Percentiles rank a stretch among this genome's conserved stretches.
Evolutionary conservation across 1,139 yeast genomes (phyloP).

Genomic region (Yamadazyma diddensiae): DNA sequence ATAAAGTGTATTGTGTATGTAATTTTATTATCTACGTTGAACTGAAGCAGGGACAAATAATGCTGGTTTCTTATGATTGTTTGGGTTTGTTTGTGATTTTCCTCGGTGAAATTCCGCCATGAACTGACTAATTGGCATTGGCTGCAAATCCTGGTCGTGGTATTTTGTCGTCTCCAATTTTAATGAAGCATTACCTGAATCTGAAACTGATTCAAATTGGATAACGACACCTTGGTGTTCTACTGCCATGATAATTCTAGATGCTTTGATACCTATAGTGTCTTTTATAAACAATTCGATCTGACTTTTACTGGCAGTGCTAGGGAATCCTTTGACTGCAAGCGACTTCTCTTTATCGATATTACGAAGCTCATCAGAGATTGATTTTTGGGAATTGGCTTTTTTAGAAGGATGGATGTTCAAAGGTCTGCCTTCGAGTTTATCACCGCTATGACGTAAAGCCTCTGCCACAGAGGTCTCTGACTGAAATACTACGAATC

Average conservation of each 20-base stretch:
- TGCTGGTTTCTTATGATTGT: background rate
- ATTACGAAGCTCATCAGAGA: conserved; percentile 13
- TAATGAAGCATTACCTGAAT: conserved; percentile 59
- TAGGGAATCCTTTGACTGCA: conserved; percentile 45
- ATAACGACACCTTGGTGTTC: conserved; percentile 39
- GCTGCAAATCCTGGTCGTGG: conserved; percentile 30
- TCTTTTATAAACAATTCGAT: conserved; percentile 29
- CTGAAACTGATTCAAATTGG: conserved; percentile 43
- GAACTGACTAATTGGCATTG: conserved; percentile 39
- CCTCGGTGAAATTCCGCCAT: background rate
- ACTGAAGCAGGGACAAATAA: background rate
- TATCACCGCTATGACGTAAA: conserved; percentile 30
- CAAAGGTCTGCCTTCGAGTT: conserved; percentile 41
- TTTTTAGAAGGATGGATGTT: conserved; percentile 30
- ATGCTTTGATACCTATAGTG: conserved; percentile 31
- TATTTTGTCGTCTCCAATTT: conserved; percentile 41
- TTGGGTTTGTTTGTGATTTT: background rate
- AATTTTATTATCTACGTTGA: background rate
- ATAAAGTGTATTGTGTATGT: no score
- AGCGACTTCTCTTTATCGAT: conserved; percentile 33
- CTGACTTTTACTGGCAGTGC: conserved; percentile 44
- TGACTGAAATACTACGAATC: conserved; percentile 47
- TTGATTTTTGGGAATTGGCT: background rate
- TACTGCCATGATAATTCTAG: conserved; percentile 34
- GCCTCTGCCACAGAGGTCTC: conserved; percentile 42